Evolutionary conservation across 208 protist species (phyloP).

Genomic region (Wallacemonas sp.): DNA sequence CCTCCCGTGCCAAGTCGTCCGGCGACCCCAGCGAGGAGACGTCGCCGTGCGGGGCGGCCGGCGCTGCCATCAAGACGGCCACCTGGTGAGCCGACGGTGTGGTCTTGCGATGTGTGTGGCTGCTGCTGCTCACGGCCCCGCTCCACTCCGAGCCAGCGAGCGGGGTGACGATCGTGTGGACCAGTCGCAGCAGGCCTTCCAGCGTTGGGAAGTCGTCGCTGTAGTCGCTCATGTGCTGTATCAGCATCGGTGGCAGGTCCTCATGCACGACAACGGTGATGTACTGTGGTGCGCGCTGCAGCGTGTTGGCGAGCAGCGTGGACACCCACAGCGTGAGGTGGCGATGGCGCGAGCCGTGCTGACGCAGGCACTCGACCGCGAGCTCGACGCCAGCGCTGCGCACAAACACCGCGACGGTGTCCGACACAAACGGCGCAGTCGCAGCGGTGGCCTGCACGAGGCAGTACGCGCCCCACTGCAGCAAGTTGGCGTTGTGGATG

Average conservation of each 20-base stretch:
- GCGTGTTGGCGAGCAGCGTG: conserved; percentile 47
- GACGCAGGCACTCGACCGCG: conserved; percentile 48
- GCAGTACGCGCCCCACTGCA: conserved; percentile 76
- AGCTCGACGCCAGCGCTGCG: conserved; percentile 52
- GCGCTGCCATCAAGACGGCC: neutral
- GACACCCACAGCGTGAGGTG: conserved; percentile 48
- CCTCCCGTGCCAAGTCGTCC: neutral
- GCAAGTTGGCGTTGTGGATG: conserved; percentile 48
- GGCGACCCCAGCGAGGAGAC: neutral
- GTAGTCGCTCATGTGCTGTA: conserved; percentile 43
- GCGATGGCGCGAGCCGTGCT: conserved; percentile 36
- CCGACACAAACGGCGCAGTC: conserved; percentile 24
- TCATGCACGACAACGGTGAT: conserved; percentile 42
- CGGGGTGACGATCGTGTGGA: conserved; percentile 11
- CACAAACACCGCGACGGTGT: conserved; percentile 43
- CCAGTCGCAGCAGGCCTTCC: conserved; percentile 23
- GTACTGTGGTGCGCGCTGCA: conserved; percentile 22
- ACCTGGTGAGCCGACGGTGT: neutral
- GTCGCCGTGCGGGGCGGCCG: neutral
- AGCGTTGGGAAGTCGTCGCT: conserved; percentile 32
- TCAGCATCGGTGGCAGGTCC: conserved; percentile 41
- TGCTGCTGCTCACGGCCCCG: too few relatives aligned
- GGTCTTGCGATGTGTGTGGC: neutral
- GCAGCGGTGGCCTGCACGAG: conserved; percentile 48
- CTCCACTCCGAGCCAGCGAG: conserved; percentile 5